Conservation (phyloP, 2,329 filamentous ascomycete genomes). For the Neoascochyta sp. region DNA sequence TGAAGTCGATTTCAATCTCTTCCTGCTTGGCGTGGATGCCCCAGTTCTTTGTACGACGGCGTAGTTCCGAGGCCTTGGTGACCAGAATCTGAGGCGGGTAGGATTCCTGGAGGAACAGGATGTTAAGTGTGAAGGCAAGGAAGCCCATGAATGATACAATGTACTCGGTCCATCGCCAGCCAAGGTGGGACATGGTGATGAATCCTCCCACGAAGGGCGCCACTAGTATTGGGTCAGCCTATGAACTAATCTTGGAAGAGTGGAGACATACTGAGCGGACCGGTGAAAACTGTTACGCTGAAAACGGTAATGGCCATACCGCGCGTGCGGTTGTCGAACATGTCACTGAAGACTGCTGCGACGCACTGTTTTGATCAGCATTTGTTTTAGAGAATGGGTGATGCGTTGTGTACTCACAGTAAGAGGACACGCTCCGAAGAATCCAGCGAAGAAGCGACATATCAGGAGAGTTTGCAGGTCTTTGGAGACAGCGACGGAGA, state of each 20-base stretch:
- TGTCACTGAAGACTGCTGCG: slow-evolving; percentile 55
- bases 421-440: slow-evolving; percentile 53
- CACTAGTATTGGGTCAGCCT: no score
- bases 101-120: slow-evolving; percentile 55
- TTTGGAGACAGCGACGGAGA: slow-evolving; percentile 49
- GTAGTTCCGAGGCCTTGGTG: slow-evolving; percentile 52
- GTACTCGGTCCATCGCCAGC: slow-evolving; percentile 57
- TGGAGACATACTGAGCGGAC: no score
- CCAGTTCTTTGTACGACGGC: slow-evolving; percentile 57
- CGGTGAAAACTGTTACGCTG: slow-evolving; percentile 50
- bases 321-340: slow-evolving; percentile 47
- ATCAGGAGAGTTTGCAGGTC: slow-evolving; percentile 53
- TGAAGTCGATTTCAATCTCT: slow-evolving; percentile 51
- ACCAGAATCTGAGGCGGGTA: slow-evolving; percentile 59
- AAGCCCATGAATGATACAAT: slow-evolving; percentile 56
- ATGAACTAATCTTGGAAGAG: no score
- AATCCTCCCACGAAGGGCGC: slow-evolving; percentile 56
- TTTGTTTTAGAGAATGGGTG: slow-evolving; percentile 4
- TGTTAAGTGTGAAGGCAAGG: slow-evolving; percentile 46
- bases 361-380: slow-evolving; percentile 43
- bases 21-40: slow-evolving; percentile 59
- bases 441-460: slow-evolving; percentile 52
- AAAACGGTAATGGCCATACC: slow-evolving; percentile 49
- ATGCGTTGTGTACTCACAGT: slow-evolving; percentile 46
- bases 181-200: slow-evolving; percentile 49